Conservation (phyloP, 352 stramenopile species). For the Peronospora farinosa region DNA sequence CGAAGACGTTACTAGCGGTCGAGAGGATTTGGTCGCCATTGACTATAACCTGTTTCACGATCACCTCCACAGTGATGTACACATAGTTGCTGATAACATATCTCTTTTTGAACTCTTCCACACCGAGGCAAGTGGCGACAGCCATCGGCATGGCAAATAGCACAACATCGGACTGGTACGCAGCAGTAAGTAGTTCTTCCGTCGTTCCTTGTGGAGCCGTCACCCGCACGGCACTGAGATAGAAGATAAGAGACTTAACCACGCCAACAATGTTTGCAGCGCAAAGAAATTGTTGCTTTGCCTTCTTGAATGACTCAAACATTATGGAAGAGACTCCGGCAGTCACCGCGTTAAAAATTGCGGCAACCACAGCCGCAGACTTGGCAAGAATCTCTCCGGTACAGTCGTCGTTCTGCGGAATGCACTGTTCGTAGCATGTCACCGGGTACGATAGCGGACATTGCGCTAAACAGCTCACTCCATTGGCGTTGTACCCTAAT, state of each 20-base stretch:
- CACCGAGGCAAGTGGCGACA: constrained; percentile 24
- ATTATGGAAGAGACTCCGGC: constrained; percentile 35
- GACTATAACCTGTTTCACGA: constrained; percentile 21
- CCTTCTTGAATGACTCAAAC: constrained; percentile 26
- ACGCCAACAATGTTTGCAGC: constrained; percentile 26
- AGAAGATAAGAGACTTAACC: constrained; percentile 26
- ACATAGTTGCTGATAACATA: constrained; percentile 11
- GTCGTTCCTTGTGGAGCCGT: constrained; percentile 14
- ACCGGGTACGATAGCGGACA: constrained; percentile 60
- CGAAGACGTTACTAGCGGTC: constrained; percentile 16
- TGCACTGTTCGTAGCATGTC: constrained; percentile 48
- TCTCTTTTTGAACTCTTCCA: constrained; percentile 7
- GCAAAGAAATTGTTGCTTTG: constrained; percentile 24
- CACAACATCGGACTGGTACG: constrained; percentile 28
- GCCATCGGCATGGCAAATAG: constrained; percentile 22
- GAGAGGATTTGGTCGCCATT: constrained; percentile 29
- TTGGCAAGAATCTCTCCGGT: constrained; percentile 31
- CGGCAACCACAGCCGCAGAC: constrained; percentile 25
- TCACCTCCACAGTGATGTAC: constrained; percentile 19
- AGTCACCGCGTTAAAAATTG: constrained; percentile 33
- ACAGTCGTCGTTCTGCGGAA: constrained; percentile 46
- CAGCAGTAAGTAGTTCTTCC: constrained; percentile 25
- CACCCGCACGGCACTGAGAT: constrained; percentile 17
- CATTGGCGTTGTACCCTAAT: constrained; percentile 18
- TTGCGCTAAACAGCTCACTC: constrained; percentile 26